A percentile compares a stretch with the other conserved stretches of the same genome.
Conservation (phyloP, 768 basidiomycete species). For the Sutorius australiensis region DNA sequence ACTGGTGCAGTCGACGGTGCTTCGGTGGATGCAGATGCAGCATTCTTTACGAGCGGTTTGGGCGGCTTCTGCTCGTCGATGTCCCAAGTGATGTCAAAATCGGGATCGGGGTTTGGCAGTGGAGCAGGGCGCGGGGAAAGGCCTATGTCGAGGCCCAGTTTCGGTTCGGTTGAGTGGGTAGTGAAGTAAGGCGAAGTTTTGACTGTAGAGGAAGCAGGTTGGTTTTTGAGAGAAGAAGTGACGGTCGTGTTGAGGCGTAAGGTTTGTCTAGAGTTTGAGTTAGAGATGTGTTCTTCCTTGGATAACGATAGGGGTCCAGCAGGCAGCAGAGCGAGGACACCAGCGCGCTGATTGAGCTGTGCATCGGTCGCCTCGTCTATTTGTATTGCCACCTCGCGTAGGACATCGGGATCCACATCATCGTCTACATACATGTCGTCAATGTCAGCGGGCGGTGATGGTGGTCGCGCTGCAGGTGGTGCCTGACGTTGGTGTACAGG, state of each 20-base stretch:
- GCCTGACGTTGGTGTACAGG: conserved; percentile 12
- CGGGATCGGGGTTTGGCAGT: conserved; percentile 14
- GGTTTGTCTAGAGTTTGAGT: not conserved
- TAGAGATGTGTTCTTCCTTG: not conserved
- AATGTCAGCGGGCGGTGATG: conserved; percentile 8
- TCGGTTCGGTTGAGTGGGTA: conserved; percentile 2
- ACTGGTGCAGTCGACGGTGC: not conserved
- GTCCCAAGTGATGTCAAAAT: conserved; percentile 28
- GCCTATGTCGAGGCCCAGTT: conserved; percentile 24
- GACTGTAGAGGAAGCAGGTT: conserved; percentile 2
- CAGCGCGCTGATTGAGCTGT: not conserved
- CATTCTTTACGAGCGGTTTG: conserved; percentile 1
- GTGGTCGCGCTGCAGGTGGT: conserved; percentile 6
- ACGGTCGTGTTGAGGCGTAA: not conserved
- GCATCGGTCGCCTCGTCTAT: conserved; percentile 13
- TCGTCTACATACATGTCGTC: conserved; percentile 27
- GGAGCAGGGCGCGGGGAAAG: conserved; percentile 29
- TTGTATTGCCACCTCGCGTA: conserved; percentile 21
- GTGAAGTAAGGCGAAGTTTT: conserved; percentile 23
- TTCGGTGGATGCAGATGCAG: conserved; percentile 10
- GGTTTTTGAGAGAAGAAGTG: conserved; percentile 9
- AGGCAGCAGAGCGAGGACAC: not conserved
- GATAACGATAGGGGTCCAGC: not conserved
- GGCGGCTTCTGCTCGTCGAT: conserved; percentile 30
- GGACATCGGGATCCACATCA: conserved; percentile 29